Evolutionary conservation across 2,329 filamentous ascomycete species (phyloP), one percentile per base, ranked within the genome.

Genomic region (Bipolaris victoriae): DNA sequence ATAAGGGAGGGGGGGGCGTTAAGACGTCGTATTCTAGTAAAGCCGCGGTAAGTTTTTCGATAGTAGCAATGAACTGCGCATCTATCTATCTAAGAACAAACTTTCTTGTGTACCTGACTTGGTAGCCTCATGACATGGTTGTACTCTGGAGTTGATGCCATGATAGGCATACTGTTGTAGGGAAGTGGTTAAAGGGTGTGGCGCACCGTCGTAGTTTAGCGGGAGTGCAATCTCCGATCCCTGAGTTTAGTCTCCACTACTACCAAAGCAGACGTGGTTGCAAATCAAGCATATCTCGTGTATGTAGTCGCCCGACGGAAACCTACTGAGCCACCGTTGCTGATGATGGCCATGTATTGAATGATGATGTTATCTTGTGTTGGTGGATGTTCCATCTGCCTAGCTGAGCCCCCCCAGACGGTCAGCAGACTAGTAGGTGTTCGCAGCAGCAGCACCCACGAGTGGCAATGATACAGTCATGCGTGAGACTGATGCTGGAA

Each of bases 171-270:
- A 31, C 44, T 13, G 4, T 22, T 22, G n/a, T 46, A 31, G 29
- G 29, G 10, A 31, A 31, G 11, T 31, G 29, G 29, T 31, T 13
- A 31, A 31, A 31, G 29, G 29, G 29, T 31, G 29, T 31, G 29
- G 29, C 29, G 29, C 29, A 15, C 24, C 40, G 24, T 24, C 40
- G 22, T 22, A 24, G 40, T 26, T 15, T 43, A 43, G 40, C 15
- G 22, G 15, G 40, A 31, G 40, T 22, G 40, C 40, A 43, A 43
- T 43, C 40, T 43, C 40, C 40, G 40, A 43, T 43, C 40, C 40
- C 40, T 43, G 40, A 26, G 22, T 43, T 26, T 43, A 41, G 39
- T 24, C 36, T 16, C n/a, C 36, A 39, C n/a, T 16, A 39, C 36
- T 16, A 16, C n/a, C n/a, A 9, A 39, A 15, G 9, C 36, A 18